Evolutionary conservation across 768 basidiomycete species (phyloP), one percentile per base, ranked within the genome.

Genomic region (Kwoniella shandongensis): DNA sequence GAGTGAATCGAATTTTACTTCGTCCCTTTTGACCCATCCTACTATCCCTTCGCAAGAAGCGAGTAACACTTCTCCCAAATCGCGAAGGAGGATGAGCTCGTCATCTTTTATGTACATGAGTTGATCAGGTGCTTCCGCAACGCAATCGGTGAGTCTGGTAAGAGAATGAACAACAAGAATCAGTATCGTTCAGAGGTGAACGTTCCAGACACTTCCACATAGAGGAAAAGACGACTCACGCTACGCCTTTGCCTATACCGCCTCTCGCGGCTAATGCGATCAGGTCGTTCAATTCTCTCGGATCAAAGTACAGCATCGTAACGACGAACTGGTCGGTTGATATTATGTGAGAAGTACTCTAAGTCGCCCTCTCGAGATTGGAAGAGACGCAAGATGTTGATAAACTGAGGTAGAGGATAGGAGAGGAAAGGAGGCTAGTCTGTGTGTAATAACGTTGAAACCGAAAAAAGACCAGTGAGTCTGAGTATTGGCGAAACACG

Each of bases 71-170:
- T 61, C 32, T 2, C 61, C 66, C 1, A 73, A 56, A 22, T 70
- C 66, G 10, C 66, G 51, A 11, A 73, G 69, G 15, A 73, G 50
- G 42, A 73, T 55, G 32, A 73, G 55, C n/a, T 63, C 57, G 38
- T 73, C 71, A 8, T 65, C 69, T 22, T 56, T 40, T 35, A 73
- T 63, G 29, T 68, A 73, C 71, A 73, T 73, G 29, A 73, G 55
- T 29, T 73, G 66, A 42, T 68, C 68, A 18, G 71, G 66, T 17
- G 67, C 39, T 49, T 70, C 66, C 27, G 71, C 71, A 15, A 73
- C 62, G 36, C 66, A 73, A 39, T 70, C 68, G 8, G 62, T 57
- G 10, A 61, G 45, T 1, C 71, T 73, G 29, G 3, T 1, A 27
- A 8, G 38, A 17, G n/a, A 36, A n/a, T 5, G 35, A 38, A 40